These are phyloP conservation scores for Rubus idaeus DNA, from an alignment of 306 rosid genomes.

Conservation along the genomic window DNA sequence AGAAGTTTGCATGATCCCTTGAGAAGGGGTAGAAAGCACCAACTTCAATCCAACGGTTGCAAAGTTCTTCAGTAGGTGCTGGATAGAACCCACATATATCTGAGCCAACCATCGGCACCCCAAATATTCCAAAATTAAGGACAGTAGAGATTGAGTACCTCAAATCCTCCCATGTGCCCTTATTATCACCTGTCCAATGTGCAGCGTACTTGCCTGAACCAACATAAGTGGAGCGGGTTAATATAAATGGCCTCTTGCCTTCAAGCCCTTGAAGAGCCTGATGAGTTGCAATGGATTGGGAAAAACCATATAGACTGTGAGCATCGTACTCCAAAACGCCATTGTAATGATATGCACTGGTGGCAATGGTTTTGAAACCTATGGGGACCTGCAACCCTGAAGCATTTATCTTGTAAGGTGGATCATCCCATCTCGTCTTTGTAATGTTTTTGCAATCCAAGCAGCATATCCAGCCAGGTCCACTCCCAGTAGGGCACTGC, in stretches of 20 bases:
- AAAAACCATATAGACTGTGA: constrained; percentile 89
- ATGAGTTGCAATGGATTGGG: constrained; percentile 83
- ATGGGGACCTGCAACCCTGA: constrained; percentile 77
- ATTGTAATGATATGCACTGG: constrained; percentile 88
- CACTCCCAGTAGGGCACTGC: constrained; percentile 65
- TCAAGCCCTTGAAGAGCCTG: constrained; percentile 75
- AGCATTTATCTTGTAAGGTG: constrained; percentile 94
- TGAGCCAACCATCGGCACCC: constrained; percentile 97
- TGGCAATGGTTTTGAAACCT: constrained; percentile 90
- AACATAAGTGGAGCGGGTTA: constrained; percentile 82
- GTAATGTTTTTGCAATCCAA: constrained; percentile 92
- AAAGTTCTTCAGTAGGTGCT: constrained; percentile 88
- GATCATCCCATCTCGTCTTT: constrained; percentile 86
- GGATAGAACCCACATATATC: constrained; percentile 97
- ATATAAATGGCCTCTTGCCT: constrained; percentile 85
- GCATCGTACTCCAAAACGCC: constrained; percentile 93
- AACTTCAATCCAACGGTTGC: constrained; percentile 95
- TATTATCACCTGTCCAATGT: constrained; percentile 97
- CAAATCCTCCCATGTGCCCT: constrained; percentile 86
- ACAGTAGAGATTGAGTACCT: constrained; percentile 82
- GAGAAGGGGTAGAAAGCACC: constrained; percentile 99
- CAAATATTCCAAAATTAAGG: constrained; percentile 92
- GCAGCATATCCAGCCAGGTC: constrained; percentile 92
- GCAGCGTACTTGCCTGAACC: constrained; percentile 92
- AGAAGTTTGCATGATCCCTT: constrained; percentile 87